Evolutionary conservation across 805 yeast genomes (phyloP).

Genomic region (Teunomyces pallodes): DNA sequence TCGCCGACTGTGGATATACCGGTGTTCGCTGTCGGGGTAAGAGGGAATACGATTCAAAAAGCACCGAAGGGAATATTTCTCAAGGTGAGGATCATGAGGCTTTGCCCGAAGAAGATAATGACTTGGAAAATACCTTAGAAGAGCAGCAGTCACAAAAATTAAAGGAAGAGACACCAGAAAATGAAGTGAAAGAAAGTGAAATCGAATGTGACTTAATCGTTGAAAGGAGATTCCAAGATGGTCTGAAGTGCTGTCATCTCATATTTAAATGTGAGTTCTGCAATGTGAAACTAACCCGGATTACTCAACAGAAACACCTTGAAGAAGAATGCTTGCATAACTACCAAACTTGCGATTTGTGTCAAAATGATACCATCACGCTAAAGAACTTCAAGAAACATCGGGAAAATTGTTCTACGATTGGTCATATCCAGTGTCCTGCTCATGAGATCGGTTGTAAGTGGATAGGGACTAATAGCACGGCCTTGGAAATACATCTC

Average conservation of each 20-base stretch:
- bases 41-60: conserved; percentile 6
- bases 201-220: conserved; percentile 14
- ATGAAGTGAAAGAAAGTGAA: not conserved
- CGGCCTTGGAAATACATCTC: conserved; percentile 36
- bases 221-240: conserved; percentile 19
- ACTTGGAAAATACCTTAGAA: conserved; percentile 11
- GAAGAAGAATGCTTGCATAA: conserved; percentile 39
- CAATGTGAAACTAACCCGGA: conserved; percentile 20
- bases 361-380: conserved; percentile 42
- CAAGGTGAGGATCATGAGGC: conserved; percentile 4
- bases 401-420: conserved; percentile 39
- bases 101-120: conserved; percentile 5
- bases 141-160: conserved; percentile 11
- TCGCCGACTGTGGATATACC: conserved; percentile 32
- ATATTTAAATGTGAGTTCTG: conserved; percentile 38
- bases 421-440: conserved; percentile 44
- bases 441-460: conserved; percentile 48
- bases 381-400: conserved; percentile 37
- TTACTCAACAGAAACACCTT: conserved; percentile 34
- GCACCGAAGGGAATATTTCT: not conserved
- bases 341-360: conserved; percentile 40
- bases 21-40: conserved; percentile 33
- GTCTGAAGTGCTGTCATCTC: conserved; percentile 39
- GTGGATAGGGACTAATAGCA: conserved; percentile 41
- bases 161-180: conserved; percentile 9